Conservation (phyloP, 106 monocot species). For the Dioscorea zingiberensis region DNA sequence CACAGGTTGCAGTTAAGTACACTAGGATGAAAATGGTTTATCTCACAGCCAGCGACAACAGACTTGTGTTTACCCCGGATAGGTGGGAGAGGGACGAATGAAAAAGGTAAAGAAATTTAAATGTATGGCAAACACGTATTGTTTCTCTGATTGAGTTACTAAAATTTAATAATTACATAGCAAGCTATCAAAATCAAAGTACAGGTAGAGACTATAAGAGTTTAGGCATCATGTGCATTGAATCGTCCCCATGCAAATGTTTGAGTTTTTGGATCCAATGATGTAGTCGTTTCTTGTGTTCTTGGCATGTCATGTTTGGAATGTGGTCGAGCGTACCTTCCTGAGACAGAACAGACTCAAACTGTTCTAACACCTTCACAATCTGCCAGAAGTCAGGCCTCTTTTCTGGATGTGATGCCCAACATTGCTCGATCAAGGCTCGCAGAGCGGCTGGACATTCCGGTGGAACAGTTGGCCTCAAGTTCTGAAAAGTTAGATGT, state of each 20-base stretch:
- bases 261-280: slow-evolving; percentile 50
- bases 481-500: slow-evolving; percentile 32
- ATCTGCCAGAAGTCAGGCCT: slow-evolving; percentile 75
- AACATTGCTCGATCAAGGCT: slow-evolving; percentile 62
- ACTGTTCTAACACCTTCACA: slow-evolving; percentile 64
- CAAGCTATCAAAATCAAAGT: not conserved
- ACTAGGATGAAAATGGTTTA: too few species aligned
- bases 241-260: slow-evolving; percentile 1
- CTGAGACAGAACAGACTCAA: slow-evolving; percentile 36
- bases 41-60: too few species aligned
- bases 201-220: slow-evolving; percentile 6
- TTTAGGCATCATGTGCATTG: slow-evolving; percentile 1
- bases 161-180: not conserved
- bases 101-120: too few species aligned
- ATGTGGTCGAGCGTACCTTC: slow-evolving; percentile 34
- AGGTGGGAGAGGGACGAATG: too few species aligned
- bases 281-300: slow-evolving; percentile 32
- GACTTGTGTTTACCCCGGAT: too few species aligned
- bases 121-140: too few species aligned
- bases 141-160: too few species aligned
- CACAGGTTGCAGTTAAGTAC: too few species aligned
- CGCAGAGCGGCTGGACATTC: slow-evolving; percentile 35
- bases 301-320: slow-evolving; percentile 20
- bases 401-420: slow-evolving; percentile 49
- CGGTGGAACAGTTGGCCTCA: slow-evolving; percentile 49